phyloP scores from a whole-genome alignment of 2,329 filamentous ascomycete species.

The Talaromyces sp. region DNA sequence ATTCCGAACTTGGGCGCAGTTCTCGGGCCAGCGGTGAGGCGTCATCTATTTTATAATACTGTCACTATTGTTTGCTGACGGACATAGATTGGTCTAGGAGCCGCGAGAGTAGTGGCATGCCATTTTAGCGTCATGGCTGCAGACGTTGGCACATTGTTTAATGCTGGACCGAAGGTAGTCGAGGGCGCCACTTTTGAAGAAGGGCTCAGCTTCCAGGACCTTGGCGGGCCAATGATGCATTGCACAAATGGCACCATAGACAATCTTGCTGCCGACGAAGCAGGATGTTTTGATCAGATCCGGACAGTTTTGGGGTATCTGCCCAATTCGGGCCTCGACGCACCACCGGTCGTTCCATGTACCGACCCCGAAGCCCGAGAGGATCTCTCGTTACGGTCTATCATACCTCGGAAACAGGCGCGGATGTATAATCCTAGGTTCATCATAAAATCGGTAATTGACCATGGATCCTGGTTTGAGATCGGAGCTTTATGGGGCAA shows the following conservation, averaged over 20 bases:
- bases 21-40: constrained; percentile 51
- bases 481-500: constrained; percentile 61
- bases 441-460: constrained; percentile 56
- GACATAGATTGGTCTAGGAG: constrained; percentile 54
- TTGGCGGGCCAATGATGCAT: constrained; percentile 59
- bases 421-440: constrained; percentile 58
- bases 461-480: constrained; percentile 57
- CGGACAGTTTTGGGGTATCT: constrained; percentile 54
- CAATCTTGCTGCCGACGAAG: constrained; percentile 57
- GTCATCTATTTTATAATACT: background rate
- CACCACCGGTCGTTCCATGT: constrained; percentile 47
- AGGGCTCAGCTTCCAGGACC: constrained; percentile 53
- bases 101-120: constrained; percentile 57
- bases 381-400: constrained; percentile 47
- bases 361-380: constrained; percentile 49
- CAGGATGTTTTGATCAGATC: constrained; percentile 59
- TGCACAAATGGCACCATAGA: constrained; percentile 64
- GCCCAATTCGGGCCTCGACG: constrained; percentile 53
- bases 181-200: constrained; percentile 62
- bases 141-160: constrained; percentile 59
- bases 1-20: constrained; percentile 63
- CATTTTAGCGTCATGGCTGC: constrained; percentile 65
- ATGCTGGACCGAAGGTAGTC: constrained; percentile 61
- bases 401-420: constrained; percentile 55
- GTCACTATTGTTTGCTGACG: background rate